Evolutionary conservation across 805 yeast species (phyloP), one percentile per base, ranked within the genome.

Genomic region (Starmerella bombi): DNA sequence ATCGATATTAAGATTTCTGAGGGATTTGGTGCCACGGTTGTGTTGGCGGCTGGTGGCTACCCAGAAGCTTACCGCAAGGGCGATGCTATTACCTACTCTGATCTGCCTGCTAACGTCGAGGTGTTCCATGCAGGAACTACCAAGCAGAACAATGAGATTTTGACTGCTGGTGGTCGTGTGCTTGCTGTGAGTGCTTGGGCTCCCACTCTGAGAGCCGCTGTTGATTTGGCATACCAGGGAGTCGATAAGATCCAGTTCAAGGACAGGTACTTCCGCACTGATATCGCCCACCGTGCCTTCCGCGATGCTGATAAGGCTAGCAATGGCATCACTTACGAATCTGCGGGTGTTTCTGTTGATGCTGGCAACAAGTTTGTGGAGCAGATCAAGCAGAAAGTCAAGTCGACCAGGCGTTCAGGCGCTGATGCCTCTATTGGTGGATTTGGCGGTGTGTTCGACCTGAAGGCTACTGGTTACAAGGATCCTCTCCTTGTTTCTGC

Each of bases 391-490:
- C 74, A 77, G 37, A 74, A 77, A 63, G 99, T 91, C 38, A 83
- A 80, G 60, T 79, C 94, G 5, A 91, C 99, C 8, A 77, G 80
- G 31, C 78, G 99, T 64, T 70, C 93, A 25, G 99, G 99, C 55
- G 91, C 99, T 27, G 95, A 91, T 57, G 82, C 96, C 14, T 94
- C 85, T 52, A 91, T 91, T 53, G 99, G 99, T 58, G 99, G 99
- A 2, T 91, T 91, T 57, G 99, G 99, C 51, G 99, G 99, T 51
- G 65, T 88, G 33, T 93, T 91, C 51, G 98, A 93, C 60, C 70
- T 91, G 55, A 72, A 75, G 51, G 75, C 77, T 38, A 93, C 94
- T 34, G 97, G 97, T 5, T 91, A 77, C 63, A 59, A 62, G 35
- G 75, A 76, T 51, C 73, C 84, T 17, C 63, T 91, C 42, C 67